Evolutionary conservation across 2,329 filamentous ascomycete genomes (phyloP), one percentile per base, ranked within the genome.

Genomic region (Fusarium poae): DNA sequence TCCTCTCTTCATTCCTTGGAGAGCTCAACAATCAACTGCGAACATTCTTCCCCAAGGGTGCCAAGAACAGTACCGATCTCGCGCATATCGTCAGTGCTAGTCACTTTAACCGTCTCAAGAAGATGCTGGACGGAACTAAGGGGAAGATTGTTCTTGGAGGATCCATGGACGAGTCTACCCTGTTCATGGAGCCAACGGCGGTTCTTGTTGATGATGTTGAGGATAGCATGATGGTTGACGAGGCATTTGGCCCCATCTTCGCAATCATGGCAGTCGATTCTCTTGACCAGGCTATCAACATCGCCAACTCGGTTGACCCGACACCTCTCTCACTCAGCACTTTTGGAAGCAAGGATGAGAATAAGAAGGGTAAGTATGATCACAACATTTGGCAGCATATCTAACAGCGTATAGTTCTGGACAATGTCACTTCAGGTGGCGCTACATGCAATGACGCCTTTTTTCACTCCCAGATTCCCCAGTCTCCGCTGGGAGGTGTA

Each of bases 221-320:
- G 29, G 86, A 94, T 49, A 95, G 97, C 80, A 88, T 97, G 79
- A 86, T 97, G 75, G 82, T 82, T 25, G 88, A 97, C 67, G 96
- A 99, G 82, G 93, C 90, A 43, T 99, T 99, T 77, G 96, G 95
- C 9, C 96, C 96, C n/a, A 85, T 97, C 62, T 93, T 97, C 71
- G 90, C 92, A 67, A 89, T 98, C 67, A 82, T 97, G 55, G 86
- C 93, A 0, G 91, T 93, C 57, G 87, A 93, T 68, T 86, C 88
- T 72, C 84, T 97, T n/a, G 92, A 97, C 70, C 88, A 97, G 74
- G 95, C 94, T 50, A 94, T 98, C 77, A 85, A 85, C 39, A 88
- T 94, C 68, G 93, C 93, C 65, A 95, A 97, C 78, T 82, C 87
- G 56, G 87, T 97, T 49, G 90, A 97, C 79, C 86, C 89, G 52